Conservation (phyloP, 108 stramenopile species). For the Cyclotella atomus region DNA sequence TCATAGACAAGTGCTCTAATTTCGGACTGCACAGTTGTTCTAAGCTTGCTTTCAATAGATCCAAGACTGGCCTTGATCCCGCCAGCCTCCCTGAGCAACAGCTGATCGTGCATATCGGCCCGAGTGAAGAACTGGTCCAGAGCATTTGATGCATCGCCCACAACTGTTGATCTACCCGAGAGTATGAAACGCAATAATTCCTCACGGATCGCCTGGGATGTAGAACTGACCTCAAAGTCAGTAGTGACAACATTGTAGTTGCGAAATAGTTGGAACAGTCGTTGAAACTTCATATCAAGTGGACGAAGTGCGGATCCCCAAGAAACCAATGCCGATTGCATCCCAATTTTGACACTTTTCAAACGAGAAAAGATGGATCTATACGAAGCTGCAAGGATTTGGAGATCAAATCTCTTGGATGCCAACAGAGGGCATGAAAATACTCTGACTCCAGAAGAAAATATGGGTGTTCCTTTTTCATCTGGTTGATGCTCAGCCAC, state of each 20-base stretch:
- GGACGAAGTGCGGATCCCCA: slow-evolving; percentile 79
- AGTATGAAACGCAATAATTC: slow-evolving; percentile 73
- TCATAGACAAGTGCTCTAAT: slow-evolving; percentile 64
- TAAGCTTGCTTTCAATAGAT: slow-evolving; percentile 66
- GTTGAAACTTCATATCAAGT: slow-evolving; percentile 69
- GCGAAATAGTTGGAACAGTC: slow-evolving; percentile 51
- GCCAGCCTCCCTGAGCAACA: slow-evolving; percentile 63
- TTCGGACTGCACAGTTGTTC: slow-evolving; percentile 61
- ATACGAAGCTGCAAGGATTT: slow-evolving; percentile 65
- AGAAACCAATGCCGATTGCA: slow-evolving; percentile 46
- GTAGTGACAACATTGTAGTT: slow-evolving; percentile 62
- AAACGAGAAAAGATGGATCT: slow-evolving; percentile 63
- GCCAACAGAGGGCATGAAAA: slow-evolving; percentile 57
- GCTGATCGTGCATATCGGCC: slow-evolving; percentile 82
- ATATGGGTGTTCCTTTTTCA: neutral
- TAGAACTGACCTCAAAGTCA: too few relatives aligned
- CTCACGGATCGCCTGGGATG: slow-evolving; percentile 25
- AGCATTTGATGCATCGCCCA: slow-evolving; percentile 66
- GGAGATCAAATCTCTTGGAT: slow-evolving; percentile 64
- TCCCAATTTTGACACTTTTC: slow-evolving; percentile 36
- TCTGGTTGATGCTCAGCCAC: neutral
- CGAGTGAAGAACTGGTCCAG: slow-evolving; percentile 87
- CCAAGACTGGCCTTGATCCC: slow-evolving; percentile 60
- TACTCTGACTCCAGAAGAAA: slow-evolving; percentile 25
- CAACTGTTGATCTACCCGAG: slow-evolving; percentile 61